These are phyloP conservation scores for Eragrostis tef DNA, from an alignment of 202 grass and related monocot species.

Conservation along the genomic window DNA sequence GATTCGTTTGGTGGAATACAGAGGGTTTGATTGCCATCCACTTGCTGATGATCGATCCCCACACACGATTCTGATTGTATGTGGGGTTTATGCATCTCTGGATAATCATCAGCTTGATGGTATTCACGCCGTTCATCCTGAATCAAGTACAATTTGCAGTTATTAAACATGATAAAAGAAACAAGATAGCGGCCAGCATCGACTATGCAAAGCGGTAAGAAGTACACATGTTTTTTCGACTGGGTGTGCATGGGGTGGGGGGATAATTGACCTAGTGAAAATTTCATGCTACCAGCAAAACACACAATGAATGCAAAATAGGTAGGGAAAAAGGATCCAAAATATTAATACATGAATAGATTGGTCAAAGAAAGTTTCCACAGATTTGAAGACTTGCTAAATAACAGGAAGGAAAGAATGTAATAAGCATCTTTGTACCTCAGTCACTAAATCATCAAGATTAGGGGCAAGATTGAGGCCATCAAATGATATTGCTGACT, in stretches of 20 bases:
- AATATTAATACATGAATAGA: no score
- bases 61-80: conserved; percentile 31
- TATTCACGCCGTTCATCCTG: conserved; percentile 40
- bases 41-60: conserved; percentile 23
- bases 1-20: conserved; percentile 40
- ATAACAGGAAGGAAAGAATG: conserved; percentile 21
- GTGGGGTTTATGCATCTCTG: not conserved
- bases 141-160: conserved; percentile 28
- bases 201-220: no score
- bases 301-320: no score
- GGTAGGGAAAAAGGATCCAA: no score
- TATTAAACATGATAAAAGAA: conserved; percentile 42
- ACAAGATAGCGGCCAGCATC: conserved; percentile 30
- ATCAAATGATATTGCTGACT: conserved; percentile 32
- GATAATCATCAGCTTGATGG: conserved; percentile 42
- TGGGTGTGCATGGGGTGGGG: no score
- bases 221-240: no score
- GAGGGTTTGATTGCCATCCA: conserved; percentile 34
- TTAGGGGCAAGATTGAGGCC: conserved; percentile 23
- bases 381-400: conserved; percentile 10
- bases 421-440: conserved; percentile 50
- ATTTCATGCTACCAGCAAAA: no score
- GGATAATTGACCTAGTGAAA: no score
- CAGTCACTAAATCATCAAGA: conserved; percentile 32
- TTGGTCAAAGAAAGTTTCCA: not conserved